These are phyloP conservation scores for Erythrophleum fordii DNA, from an alignment of 306 rosid genomes.

Conservation along the genomic window DNA sequence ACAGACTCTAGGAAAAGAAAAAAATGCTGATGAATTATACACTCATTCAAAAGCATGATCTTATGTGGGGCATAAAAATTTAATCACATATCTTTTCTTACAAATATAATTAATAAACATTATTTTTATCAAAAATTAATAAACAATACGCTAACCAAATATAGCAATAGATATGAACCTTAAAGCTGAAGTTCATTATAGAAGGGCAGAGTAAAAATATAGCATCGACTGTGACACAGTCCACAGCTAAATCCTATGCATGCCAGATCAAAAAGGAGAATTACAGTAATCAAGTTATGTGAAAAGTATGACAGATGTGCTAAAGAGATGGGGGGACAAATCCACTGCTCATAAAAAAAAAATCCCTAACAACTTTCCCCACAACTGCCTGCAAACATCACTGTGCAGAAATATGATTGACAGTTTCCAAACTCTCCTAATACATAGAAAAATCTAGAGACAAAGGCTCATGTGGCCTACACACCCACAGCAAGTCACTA, in stretches of 20 bases:
- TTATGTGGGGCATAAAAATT: neutral
- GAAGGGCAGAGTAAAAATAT: neutral
- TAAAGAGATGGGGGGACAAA: neutral
- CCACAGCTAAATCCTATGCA: neutral
- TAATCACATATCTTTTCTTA: neutral
- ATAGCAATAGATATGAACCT: neutral
- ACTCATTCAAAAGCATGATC: neutral
- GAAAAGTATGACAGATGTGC: neutral
- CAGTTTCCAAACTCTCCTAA: neutral
- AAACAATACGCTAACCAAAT: neutral
- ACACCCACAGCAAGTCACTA: neutral
- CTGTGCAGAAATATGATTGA: neutral
- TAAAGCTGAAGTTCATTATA: neutral
- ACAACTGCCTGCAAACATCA: neutral
- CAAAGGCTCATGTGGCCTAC: neutral
- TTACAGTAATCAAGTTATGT: neutral
- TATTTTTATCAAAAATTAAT: neutral
- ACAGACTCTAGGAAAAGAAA: neutral
- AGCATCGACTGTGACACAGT: neutral
- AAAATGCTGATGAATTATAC: neutral
- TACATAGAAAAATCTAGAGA: neutral
- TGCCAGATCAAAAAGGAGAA: neutral
- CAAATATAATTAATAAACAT: neutral
- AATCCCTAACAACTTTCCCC: neutral
- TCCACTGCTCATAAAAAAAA: neutral